phyloP scores from a whole-genome alignment of 768 basidiomycete genomes.

The Naganishia randhawae region DNA sequence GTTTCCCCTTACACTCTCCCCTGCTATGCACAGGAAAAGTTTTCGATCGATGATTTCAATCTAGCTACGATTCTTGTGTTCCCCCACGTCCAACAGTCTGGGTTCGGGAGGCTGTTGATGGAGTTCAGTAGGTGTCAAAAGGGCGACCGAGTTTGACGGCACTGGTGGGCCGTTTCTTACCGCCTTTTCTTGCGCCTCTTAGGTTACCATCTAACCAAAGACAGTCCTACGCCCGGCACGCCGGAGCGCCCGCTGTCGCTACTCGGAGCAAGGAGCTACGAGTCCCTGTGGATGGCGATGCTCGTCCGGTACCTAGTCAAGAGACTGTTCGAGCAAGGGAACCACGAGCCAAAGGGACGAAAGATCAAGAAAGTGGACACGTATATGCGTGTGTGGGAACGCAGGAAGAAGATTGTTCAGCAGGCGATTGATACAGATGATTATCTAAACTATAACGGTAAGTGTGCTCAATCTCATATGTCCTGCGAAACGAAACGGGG shows the following conservation, averaged over 20 bases:
- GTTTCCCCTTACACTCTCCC: not conserved
- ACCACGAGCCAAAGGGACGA: conserved; percentile 12
- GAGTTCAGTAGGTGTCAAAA: conserved; percentile 90
- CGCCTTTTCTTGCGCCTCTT: no score
- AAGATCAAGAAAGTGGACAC: conserved; percentile 8
- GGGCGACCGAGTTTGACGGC: not conserved
- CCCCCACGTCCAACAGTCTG: conserved; percentile 83
- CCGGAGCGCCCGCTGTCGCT: conserved; percentile 94
- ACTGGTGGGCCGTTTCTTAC: no score
- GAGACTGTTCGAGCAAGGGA: conserved; percentile 1
- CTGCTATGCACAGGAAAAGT: conserved; percentile 66
- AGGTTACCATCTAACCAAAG: conserved; percentile 89
- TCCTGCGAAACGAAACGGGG: not conserved
- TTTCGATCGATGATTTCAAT: conserved; percentile 95
- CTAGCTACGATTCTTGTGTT: conserved; percentile 93
- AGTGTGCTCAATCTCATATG: not conserved
- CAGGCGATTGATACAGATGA: conserved; percentile 1
- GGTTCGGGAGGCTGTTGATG: conserved; percentile 92
- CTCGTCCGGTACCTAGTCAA: conserved; percentile 26
- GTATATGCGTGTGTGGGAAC: conserved; percentile 22
- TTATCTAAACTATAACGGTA: conserved; percentile 13
- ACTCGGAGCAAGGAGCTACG: conserved; percentile 83
- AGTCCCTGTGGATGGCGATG: conserved; percentile 46
- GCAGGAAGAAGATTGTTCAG: not conserved
- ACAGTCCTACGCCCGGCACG: conserved; percentile 73